Evolutionary conservation across 768 basidiomycete species (phyloP), one percentile per base, ranked within the genome.

Genomic region (Mycena haematopus): DNA sequence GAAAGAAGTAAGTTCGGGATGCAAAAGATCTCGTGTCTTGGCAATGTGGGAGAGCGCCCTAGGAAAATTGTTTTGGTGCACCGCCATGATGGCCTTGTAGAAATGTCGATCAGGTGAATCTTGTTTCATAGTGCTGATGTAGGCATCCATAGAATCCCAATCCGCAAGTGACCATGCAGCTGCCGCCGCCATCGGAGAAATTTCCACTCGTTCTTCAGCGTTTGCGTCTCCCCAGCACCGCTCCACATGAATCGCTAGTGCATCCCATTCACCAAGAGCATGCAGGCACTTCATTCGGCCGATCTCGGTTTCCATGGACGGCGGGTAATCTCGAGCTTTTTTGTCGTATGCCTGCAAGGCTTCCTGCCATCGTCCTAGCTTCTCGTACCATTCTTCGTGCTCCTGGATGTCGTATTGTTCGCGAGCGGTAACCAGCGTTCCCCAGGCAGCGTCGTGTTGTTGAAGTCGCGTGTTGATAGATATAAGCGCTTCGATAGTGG

Each of bases 91-190:
- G 2, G 97, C 96, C 31, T 93, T 86, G 79, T 97, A 99, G 82
- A 98, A 99, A 7, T 92, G 91, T 27, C 95, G 85, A 75, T 99
- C 97, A 0, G 95, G 87, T 3, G 96, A 95, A 72, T 98, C 96
- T 25, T 82, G 76, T 73, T 92, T 93, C 93, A 99, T 96, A 3
- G 91, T 92, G 6, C 85, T 82, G 58, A 99, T 96, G 73, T 97
- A 99, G 68, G 95, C 89, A 47, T 99, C 97, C 97, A 99, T 99
- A 3, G 89, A 84, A 69, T 98, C 95, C 97, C 97, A 99, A 69
- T 98, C 96, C 66, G 91, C 89, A 59, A 98, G 77, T 2, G 94
- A 94, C 96, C 97, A 99, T 2, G 95, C 93, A 1, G 97, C 96
- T 0, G 96, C 96, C 1, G 97, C 93, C 0, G 96, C 97, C 82